Conservation (phyloP, 805 yeast species). For the Wickerhamiella australiensis region DNA sequence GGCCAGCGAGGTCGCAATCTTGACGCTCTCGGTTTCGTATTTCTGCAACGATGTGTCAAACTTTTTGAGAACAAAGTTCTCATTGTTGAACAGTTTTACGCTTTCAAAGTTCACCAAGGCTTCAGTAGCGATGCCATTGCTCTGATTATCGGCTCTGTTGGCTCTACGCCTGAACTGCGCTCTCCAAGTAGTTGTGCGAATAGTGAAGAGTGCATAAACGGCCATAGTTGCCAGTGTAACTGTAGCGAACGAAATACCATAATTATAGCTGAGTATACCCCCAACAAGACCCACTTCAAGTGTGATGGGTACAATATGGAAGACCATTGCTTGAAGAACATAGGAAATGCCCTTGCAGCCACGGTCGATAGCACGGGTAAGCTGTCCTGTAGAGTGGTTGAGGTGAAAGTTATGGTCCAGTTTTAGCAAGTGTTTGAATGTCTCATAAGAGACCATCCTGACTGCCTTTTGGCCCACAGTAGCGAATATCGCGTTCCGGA, state of each 20-base stretch:
- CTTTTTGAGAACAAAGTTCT: slow-evolving; percentile 60
- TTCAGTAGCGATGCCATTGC: slow-evolving; percentile 90
- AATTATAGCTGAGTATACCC: slow-evolving; percentile 85
- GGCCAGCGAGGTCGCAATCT: slow-evolving; percentile 67
- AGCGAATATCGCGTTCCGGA: slow-evolving; percentile 91
- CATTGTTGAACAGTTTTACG: slow-evolving; percentile 84
- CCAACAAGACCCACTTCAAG: slow-evolving; percentile 89
- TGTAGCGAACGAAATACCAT: slow-evolving; percentile 78
- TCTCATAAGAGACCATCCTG: slow-evolving; percentile 73
- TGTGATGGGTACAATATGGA: slow-evolving; percentile 85
- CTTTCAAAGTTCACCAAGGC: slow-evolving; percentile 89
- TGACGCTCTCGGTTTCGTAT: slow-evolving; percentile 59
- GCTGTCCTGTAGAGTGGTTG: slow-evolving; percentile 86
- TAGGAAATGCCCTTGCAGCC: slow-evolving; percentile 96
- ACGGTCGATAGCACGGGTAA: slow-evolving; percentile 91
- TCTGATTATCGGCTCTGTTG: slow-evolving; percentile 85
- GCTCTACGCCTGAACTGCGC: slow-evolving; percentile 82
- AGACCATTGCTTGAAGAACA: slow-evolving; percentile 91
- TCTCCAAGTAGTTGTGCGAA: slow-evolving; percentile 91
- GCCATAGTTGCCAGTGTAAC: slow-evolving; percentile 80
- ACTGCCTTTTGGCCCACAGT: slow-evolving; percentile 92
- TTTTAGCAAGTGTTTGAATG: slow-evolving; percentile 70
- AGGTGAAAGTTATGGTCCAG: slow-evolving; percentile 85
- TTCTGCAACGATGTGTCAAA: slow-evolving; percentile 62
- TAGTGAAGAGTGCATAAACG: slow-evolving; percentile 78